Base-by-base conservation (phyloP, 23 red algal genomes). In the Agarophyton chilense region DNA sequence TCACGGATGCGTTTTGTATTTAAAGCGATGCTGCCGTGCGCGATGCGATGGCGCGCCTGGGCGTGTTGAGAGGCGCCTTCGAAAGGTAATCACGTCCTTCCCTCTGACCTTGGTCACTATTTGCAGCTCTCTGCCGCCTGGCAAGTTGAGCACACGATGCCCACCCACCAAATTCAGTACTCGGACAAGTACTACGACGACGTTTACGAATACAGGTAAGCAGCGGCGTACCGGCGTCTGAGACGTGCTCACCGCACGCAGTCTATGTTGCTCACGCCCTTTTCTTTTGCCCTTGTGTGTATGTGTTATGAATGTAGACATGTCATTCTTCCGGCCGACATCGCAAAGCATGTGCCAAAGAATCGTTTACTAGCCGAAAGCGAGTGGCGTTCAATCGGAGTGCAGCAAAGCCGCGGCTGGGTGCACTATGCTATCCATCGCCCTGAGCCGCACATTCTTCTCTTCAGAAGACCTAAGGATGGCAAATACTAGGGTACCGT, bases 181-280 rank as follows among this genome's bases (percentile, higher is more conserved):
- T 99, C 97, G 42, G 97, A 99, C 58, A 99, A 99, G 87, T 99
- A 99, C 84, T 96, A 95, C 31, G 97, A 99, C 77, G 97, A 99
- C 54, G 81, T 84, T 25, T 99, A 92, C 66, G 97, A 99, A 71
- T 99, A 94, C 67, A 86, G 95, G 95, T 96, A 83, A 49, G 90
- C 52, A 26, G 4, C 21, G 4, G 65, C 68, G 2, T 28, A 35
- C 18, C n/a, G n/a, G n/a, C n/a, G n/a, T n/a, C n/a, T n/a, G n/a
- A n/a, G n/a, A n/a, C n/a, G n/a, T n/a, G 40, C 68, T 46, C 24
- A 43, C 68, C 68, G 24, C 43, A 4, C 18, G 5, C 7, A 61
- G n/a, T 61, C 6, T 6, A 6, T 61, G 26, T 8, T 17, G 56
- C 56, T 61, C 9, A 31, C 56, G 26, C 19, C 44, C 12, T 47